These are phyloP conservation scores for Graphiopsis chlorocephala DNA, from an alignment of 2,329 filamentous ascomycete genomes.

Conservation along the genomic window DNA sequence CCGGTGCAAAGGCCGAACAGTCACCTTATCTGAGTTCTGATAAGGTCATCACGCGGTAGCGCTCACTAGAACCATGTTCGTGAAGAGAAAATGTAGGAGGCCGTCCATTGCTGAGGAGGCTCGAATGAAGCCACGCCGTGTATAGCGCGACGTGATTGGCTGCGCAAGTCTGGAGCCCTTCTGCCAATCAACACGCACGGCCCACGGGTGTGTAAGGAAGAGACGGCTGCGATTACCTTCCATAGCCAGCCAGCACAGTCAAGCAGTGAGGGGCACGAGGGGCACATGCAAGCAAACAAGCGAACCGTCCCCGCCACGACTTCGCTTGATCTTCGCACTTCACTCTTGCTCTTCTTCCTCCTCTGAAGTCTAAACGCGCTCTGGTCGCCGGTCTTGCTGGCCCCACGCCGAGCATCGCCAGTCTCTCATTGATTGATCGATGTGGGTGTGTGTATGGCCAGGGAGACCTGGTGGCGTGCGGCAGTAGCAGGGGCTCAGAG, in stretches of 20 bases:
- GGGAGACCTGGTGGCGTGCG: background rate
- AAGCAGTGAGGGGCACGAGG: background rate
- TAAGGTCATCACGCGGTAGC: background rate
- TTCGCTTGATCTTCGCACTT: constrained; percentile 9
- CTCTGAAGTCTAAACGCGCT: background rate
- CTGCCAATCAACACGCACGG: background rate
- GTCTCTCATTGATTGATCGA: background rate
- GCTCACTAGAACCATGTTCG: background rate
- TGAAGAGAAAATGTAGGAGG: background rate
- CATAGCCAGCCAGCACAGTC: background rate
- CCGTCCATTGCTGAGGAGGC: background rate
- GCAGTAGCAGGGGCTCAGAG: background rate
- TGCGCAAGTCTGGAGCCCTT: background rate
- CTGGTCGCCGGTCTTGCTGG: constrained; percentile 6
- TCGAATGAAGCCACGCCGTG: background rate
- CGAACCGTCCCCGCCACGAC: background rate
- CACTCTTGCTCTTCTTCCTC: background rate
- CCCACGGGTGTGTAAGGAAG: background rate
- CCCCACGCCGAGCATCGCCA: background rate
- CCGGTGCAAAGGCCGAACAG: background rate
- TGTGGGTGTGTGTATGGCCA: background rate
- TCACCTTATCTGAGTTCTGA: background rate
- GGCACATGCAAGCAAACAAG: background rate
- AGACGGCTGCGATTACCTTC: background rate
- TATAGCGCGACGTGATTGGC: background rate